These are phyloP conservation scores for Phaeosphaeriaceae sp. DNA, from an alignment of 2,329 filamentous ascomycete species.

Conservation along the genomic window DNA sequence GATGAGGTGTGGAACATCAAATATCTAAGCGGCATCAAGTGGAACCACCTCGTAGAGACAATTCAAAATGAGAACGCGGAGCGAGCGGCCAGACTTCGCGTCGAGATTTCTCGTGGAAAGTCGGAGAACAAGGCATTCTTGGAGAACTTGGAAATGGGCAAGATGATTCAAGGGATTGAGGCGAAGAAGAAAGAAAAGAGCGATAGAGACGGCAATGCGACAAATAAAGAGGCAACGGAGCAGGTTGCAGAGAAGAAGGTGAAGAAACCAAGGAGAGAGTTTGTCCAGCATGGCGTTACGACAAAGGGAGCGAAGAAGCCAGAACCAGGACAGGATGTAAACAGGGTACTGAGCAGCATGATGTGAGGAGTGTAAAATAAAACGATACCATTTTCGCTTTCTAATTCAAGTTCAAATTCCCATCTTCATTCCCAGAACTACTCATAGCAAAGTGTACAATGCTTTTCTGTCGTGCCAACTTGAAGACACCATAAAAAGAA, in stretches of 20 bases:
- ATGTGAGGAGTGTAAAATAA: slow-evolving; percentile 29
- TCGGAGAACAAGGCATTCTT: slow-evolving; percentile 84
- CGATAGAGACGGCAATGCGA: slow-evolving; percentile 28
- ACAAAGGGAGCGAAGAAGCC: slow-evolving; percentile 42
- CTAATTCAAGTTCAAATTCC: too few species aligned
- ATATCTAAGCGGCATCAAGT: slow-evolving; percentile 85
- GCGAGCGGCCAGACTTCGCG: slow-evolving; percentile 73
- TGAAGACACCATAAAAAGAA: too few species aligned
- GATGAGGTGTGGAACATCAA: slow-evolving; percentile 87
- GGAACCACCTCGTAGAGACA: slow-evolving; percentile 73
- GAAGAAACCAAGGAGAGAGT: slow-evolving; percentile 55
- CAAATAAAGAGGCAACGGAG: slow-evolving; percentile 16
- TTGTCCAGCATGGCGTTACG: slow-evolving; percentile 69
- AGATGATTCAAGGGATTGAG: slow-evolving; percentile 72
- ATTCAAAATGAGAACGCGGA: slow-evolving; percentile 84
- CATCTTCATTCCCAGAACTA: too few species aligned
- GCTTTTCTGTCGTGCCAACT: too few species aligned
- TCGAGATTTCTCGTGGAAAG: slow-evolving; percentile 76
- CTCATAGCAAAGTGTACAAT: too few species aligned
- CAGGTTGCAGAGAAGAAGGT: slow-evolving; percentile 1
- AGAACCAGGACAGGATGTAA: slow-evolving; percentile 38
- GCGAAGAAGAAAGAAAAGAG: slow-evolving; percentile 54
- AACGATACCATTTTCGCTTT: too few species aligned
- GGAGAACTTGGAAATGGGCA: slow-evolving; percentile 77
- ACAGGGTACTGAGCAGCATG: slow-evolving; percentile 46